phyloP scores from a whole-genome alignment of 2,329 filamentous ascomycete species.

The Rutstroemia sp. region DNA sequence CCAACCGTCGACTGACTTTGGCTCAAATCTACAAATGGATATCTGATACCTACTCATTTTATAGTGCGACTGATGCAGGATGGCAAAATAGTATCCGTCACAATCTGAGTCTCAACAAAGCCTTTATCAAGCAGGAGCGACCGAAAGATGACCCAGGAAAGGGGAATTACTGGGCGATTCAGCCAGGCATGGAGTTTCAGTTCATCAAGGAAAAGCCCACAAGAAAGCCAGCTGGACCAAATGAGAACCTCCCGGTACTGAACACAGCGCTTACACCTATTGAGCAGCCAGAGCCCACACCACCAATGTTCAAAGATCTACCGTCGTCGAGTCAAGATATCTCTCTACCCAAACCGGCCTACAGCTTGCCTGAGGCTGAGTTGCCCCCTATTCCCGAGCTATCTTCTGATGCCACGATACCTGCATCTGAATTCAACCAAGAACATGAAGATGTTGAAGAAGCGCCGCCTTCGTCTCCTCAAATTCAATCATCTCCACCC shows the following conservation, averaged over 20 bases:
- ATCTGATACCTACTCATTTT: constrained; percentile 87
- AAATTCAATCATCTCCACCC: constrained; percentile 62
- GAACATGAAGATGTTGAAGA: constrained; percentile 42
- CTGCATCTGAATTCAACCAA: constrained; percentile 56
- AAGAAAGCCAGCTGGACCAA: constrained; percentile 49
- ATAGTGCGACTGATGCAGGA: constrained; percentile 74
- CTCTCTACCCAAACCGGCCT: constrained; percentile 17
- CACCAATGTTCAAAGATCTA: constrained; percentile 21
- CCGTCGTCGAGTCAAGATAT: constrained; percentile 21
- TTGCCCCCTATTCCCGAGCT: constrained; percentile 39
- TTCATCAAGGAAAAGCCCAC: constrained; percentile 82
- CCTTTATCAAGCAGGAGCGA: constrained; percentile 89
- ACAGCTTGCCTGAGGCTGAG: constrained; percentile 17
- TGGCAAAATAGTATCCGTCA: constrained; percentile 99
- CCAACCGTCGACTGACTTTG: constrained; percentile 75
- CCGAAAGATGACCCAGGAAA: constrained; percentile 97
- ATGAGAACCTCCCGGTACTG: constrained; percentile 40
- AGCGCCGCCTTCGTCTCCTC: constrained; percentile 29
- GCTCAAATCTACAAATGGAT: constrained; percentile 99
- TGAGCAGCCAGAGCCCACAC: constrained; percentile 18
- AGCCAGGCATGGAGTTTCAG: constrained; percentile 78
- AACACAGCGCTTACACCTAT: constrained; percentile 18
- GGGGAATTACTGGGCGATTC: constrained; percentile 94
- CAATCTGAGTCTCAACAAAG: constrained; percentile 94
- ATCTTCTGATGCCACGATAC: constrained; percentile 73